Base-by-base conservation (phyloP, 2,329 filamentous ascomycete genomes). In the Boeremia exigua region DNA sequence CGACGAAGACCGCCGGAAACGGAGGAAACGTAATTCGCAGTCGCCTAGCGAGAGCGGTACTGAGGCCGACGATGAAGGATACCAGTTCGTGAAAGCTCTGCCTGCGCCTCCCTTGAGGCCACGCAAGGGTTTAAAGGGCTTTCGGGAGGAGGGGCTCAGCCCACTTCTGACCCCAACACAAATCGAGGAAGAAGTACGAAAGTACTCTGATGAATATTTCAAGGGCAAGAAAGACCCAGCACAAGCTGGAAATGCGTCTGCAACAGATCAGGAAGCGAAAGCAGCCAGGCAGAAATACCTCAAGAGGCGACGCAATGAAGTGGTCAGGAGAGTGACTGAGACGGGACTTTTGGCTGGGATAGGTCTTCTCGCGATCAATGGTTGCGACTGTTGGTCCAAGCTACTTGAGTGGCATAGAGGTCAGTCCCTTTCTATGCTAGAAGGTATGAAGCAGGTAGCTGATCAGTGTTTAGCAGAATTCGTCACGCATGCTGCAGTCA, bases 1-100 rank as follows among this genome's bases (percentile, higher is more conserved):
- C 37, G 72, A 71, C 44, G 59, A 66, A 42, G 67, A 71, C 54
- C 58, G 59, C 14, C 63, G 64, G 36, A 70, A 63, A 37, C 61
- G 67, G 25, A 65, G 69, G 52, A 74, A 69, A 61, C 37, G 40
- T n/a, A 34, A 47, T 10, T 70, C 71, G 9, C 68, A 67, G 32
- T 74, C 72, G 33, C 85, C 85, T 10, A 96, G 91, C 74, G 93
- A 96, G 65, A 96, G 92, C 73, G 94, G 94, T 23, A 96, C 93
- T 15, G 94, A 98, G 73, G 94, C 94, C 34, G 94, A 97, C 68
- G 94, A 98, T 78, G 94, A 98, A 75, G 90, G 93, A 60, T 82
- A 81, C 38, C 74, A 78, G 5, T 88, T 94, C 64, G 81, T 96
- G 53, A 95, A 89, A 73, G 90, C 92, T 0, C 79, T 97, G 19